Percentiles rank a stretch among this genome's conserved stretches.
These are phyloP conservation scores for Ogataea populi-albae DNA, from an alignment of 805 yeast genomes.

Conservation along the genomic window DNA sequence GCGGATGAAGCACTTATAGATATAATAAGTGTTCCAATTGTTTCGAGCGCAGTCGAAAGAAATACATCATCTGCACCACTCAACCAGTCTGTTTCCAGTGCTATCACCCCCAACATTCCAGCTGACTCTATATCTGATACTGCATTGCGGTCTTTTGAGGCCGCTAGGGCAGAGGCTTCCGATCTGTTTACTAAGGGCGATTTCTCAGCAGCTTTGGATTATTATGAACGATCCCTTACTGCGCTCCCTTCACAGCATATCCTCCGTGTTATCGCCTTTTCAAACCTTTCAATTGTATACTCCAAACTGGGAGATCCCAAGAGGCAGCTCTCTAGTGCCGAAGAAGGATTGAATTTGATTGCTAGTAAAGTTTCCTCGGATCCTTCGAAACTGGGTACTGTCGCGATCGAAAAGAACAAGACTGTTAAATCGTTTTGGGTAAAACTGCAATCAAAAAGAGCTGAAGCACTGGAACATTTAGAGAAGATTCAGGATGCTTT, in stretches of 20 bases:
- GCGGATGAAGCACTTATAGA: slow-evolving; percentile 29
- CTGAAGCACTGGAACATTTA: slow-evolving; percentile 79
- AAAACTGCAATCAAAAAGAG: slow-evolving; percentile 66
- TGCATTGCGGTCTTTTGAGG: slow-evolving; percentile 38
- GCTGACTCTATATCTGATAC: slow-evolving; percentile 20
- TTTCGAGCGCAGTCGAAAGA: slow-evolving; percentile 20
- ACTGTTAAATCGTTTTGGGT: slow-evolving; percentile 67
- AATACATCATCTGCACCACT: slow-evolving; percentile 14
- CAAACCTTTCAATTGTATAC: slow-evolving; percentile 71
- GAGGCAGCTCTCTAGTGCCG: slow-evolving; percentile 44
- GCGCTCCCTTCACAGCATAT: slow-evolving; percentile 64
- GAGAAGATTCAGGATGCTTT: slow-evolving; percentile 71
- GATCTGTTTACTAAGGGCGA: slow-evolving; percentile 78
- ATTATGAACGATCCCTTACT: slow-evolving; percentile 49
- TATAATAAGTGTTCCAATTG: slow-evolving; percentile 25
- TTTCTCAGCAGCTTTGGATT: slow-evolving; percentile 59
- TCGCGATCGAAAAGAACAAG: slow-evolving; percentile 47
- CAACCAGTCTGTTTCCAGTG: slow-evolving; percentile 5
- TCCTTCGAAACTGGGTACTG: slow-evolving; percentile 13
- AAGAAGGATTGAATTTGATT: slow-evolving; percentile 44
- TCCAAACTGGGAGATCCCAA: slow-evolving; percentile 70
- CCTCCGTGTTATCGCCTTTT: slow-evolving; percentile 60
- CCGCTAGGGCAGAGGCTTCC: slow-evolving; percentile 54
- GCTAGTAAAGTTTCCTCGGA: slow-evolving; percentile 31
- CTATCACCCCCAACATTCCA: slow-evolving; percentile 13